These are phyloP conservation scores for Ceratocystis papillata DNA, from an alignment of 2,329 filamentous ascomycete species.

Conservation along the genomic window DNA sequence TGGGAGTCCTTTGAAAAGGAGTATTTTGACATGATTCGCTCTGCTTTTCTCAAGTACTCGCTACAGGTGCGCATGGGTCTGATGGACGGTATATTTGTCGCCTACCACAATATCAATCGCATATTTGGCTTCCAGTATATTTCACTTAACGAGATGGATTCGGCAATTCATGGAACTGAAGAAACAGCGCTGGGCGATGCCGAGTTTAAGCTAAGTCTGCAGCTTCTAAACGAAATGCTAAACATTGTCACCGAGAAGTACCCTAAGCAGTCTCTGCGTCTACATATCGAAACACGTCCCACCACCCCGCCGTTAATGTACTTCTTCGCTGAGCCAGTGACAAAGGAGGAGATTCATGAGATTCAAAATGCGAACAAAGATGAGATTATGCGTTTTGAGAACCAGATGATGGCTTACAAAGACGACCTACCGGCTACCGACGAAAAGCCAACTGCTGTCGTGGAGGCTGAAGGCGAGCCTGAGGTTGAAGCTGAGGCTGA, in stretches of 20 bases:
- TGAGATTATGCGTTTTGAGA: constrained; percentile 59
- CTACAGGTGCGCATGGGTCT: constrained; percentile 92
- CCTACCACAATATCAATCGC: constrained; percentile 85
- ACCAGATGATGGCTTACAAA: constrained; percentile 44
- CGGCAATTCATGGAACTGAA: constrained; percentile 68
- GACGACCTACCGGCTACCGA: constrained; percentile 28
- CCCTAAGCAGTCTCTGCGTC: constrained; percentile 62
- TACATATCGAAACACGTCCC: constrained; percentile 69
- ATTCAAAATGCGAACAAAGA: constrained; percentile 61
- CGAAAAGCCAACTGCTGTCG: constrained; percentile 1
- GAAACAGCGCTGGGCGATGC: constrained; percentile 59
- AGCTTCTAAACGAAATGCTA: constrained; percentile 67
- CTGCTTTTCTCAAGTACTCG: constrained; percentile 92
- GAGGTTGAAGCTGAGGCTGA: constrained; percentile 24
- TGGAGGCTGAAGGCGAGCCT: constrained; percentile 20
- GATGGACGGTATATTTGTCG: constrained; percentile 98
- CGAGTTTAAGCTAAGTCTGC: constrained; percentile 75
- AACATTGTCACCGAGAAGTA: constrained; percentile 64
- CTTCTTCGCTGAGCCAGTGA: constrained; percentile 79
- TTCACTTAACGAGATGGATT: constrained; percentile 74
- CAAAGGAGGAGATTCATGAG: constrained; percentile 55
- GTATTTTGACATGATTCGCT: constrained; percentile 91
- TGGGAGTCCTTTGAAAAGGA: constrained; percentile 93
- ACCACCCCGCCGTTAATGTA: constrained; percentile 60
- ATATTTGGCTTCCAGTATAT: constrained; percentile 99